A percentile compares a stretch with the other conserved stretches of the same genome.
Evolutionary conservation across 805 yeast genomes (phyloP).

Genomic region (Teunomyces panamensis): DNA sequence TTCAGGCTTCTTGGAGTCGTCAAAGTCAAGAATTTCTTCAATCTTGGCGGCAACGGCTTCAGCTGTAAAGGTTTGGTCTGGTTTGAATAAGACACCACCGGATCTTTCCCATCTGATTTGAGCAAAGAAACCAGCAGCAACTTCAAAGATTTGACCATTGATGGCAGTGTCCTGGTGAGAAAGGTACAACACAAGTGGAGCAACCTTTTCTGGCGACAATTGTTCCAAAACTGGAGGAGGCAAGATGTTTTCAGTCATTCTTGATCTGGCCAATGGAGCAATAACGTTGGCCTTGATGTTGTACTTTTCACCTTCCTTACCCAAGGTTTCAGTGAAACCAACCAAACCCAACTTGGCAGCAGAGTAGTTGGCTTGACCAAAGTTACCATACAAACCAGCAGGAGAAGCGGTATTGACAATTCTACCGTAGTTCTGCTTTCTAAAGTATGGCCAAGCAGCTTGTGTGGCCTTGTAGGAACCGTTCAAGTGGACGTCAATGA

Average conservation of each 20-base stretch:
- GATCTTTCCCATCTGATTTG: slow-evolving; percentile 95
- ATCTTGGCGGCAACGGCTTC: slow-evolving; percentile 74
- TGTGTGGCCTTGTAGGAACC: slow-evolving; percentile 84
- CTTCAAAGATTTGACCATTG: slow-evolving; percentile 79
- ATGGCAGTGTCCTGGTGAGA: slow-evolving; percentile 61
- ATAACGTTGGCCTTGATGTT: slow-evolving; percentile 83
- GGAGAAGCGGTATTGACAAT: slow-evolving; percentile 94
- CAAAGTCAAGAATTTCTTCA: slow-evolving; percentile 61
- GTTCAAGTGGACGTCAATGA: slow-evolving; percentile 81
- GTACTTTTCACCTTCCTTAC: slow-evolving; percentile 86
- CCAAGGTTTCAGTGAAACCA: slow-evolving; percentile 90
- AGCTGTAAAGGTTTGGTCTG: slow-evolving; percentile 76
- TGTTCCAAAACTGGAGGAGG: slow-evolving; percentile 82
- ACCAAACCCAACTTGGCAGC: slow-evolving; percentile 89
- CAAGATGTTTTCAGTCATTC: slow-evolving; percentile 90
- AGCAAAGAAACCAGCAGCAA: slow-evolving; percentile 91
- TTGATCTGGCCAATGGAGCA: slow-evolving; percentile 92
- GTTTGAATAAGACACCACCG: slow-evolving; percentile 79
- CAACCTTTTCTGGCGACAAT: slow-evolving; percentile 82
- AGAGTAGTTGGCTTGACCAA: slow-evolving; percentile 94
- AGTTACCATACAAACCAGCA: slow-evolving; percentile 94
- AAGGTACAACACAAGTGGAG: slow-evolving; percentile 84
- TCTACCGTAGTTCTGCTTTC: slow-evolving; percentile 82
- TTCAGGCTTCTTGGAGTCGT: slow-evolving; percentile 49
- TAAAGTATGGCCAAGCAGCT: slow-evolving; percentile 91